phyloP scores from a whole-genome alignment of 2,329 filamentous ascomycete genomes.

The Hypoxylon sp. region DNA sequence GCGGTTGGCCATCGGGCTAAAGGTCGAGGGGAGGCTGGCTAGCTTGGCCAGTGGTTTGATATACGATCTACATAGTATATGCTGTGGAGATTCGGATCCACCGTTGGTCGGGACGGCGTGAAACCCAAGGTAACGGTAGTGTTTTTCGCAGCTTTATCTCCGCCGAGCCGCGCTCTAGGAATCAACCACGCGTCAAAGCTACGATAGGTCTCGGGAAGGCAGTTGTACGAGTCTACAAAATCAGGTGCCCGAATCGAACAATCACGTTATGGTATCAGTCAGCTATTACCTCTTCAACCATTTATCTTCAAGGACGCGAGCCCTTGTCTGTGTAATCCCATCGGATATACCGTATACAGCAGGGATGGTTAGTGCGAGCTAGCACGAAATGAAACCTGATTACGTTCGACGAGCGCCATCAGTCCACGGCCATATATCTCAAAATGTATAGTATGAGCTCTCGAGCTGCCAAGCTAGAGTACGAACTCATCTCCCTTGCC shows the following conservation, averaged over 20 bases:
- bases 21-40: neutral
- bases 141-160: neutral
- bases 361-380: constrained; percentile 20
- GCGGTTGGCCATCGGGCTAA: neutral
- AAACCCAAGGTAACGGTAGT: neutral
- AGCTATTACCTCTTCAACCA: neutral
- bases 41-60: neutral
- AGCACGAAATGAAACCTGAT: constrained; percentile 33
- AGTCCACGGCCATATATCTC: constrained; percentile 20
- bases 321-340: constrained; percentile 23
- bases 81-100: neutral
- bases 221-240: neutral
- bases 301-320: constrained; percentile 1
- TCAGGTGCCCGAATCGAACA: neutral
- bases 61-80: constrained; percentile 4
- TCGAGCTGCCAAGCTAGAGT: constrained; percentile 2
- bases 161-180: neutral
- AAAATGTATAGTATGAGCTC: constrained; percentile 9
- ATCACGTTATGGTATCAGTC: neutral
- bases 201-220: neutral
- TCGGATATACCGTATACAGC: too few relatives aligned
- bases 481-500: constrained; percentile 1
- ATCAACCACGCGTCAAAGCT: neutral
- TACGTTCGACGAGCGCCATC: constrained; percentile 8
- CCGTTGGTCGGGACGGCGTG: neutral